Base-by-base conservation (phyloP, 2,329 filamentous ascomycete genomes). In the Fusarium verrucosum region DNA sequence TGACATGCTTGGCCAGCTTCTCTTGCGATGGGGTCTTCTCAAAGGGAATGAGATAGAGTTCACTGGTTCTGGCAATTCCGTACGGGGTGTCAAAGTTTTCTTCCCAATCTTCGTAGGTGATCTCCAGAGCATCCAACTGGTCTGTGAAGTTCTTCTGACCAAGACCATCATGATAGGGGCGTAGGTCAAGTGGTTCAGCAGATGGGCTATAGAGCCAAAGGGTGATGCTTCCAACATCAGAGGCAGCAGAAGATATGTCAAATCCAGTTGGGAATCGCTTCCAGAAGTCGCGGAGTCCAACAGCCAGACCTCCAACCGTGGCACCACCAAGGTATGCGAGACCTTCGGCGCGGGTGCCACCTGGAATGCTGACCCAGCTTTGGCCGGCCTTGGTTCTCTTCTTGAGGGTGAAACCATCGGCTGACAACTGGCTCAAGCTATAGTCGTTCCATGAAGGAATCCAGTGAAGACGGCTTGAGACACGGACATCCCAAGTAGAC, bases 91-190 rank as follows among this genome's bases (percentile, higher is more conserved):
- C 78, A 37, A 85, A 86, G 0, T 80, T 82, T 0, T 72, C 74
- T 58, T 89, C 85, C 58, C 80, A 89, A 59, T 89, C 86, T 58
- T 89, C 87, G 56, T 89, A 89, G 0, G 87, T 89, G 20, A 89
- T 84, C 23, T 87, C 80, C 0, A 88, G 78, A 2, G 85, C 87
- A 56, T 87, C 85, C 1, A 87, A 74, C 70, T 89, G 82, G 17
- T 88, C 79, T 0, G 76, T 78, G 56, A 87, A 89, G 1, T 80
- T 83, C 38, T 86, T 80, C 65, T 84, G 70, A 0, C 84, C 84
- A 8, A 88, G 72, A 0, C 84, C 83, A 58, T 88, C 85, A 42
- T 88, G 86, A 54, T 83, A 88, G 0, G 84, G 82, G 1, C 84
- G 76, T 5, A 87, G 73, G 33, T 88, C 86, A 46, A 88, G 74